These are phyloP conservation scores for Dendrobium chrysotoxum DNA, from an alignment of 106 monocot species.

Conservation along the genomic window DNA sequence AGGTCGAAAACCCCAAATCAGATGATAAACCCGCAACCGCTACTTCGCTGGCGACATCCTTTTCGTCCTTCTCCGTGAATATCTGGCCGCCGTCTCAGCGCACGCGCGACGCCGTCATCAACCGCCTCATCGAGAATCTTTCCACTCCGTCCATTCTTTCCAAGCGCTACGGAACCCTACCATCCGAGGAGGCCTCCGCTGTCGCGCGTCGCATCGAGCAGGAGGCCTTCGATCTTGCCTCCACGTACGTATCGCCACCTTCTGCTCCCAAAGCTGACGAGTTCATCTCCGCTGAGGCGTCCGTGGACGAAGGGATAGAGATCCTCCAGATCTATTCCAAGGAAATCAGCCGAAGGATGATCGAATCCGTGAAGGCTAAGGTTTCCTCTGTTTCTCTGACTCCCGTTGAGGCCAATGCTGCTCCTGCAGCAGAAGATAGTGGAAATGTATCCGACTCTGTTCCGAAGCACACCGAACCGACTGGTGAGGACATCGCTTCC, in stretches of 20 bases:
- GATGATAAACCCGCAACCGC: not conserved
- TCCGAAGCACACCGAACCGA: not conserved
- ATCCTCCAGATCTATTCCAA: constrained; percentile 45
- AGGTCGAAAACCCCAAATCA: constrained; percentile 10
- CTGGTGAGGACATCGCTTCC: constrained; percentile 4
- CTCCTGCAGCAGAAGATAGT: not conserved
- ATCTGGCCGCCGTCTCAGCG: constrained; percentile 65
- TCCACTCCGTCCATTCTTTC: constrained; percentile 29
- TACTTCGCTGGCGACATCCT: not conserved
- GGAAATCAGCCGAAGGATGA: constrained; percentile 40
- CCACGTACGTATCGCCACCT: constrained; percentile 5
- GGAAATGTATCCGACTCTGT: not conserved
- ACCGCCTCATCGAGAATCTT: constrained; percentile 46
- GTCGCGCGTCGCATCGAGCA: constrained; percentile 30
- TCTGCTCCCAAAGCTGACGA: not conserved
- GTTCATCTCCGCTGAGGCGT: not conserved
- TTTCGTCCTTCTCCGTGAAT: constrained; percentile 20
- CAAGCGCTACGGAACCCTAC: constrained; percentile 47
- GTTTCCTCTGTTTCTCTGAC: not conserved
- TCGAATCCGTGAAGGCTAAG: constrained; percentile 30
- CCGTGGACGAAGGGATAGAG: constrained; percentile 40
- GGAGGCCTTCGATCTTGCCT: constrained; percentile 27
- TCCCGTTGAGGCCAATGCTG: constrained; percentile 4
- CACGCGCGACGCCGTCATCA: constrained; percentile 51
- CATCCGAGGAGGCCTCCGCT: constrained; percentile 20